A percentile compares a stretch with the other conserved stretches of the same genome.
Conservation (phyloP, 495 filamentous ascomycete genomes). For the Talaromyces nanjingensis region DNA sequence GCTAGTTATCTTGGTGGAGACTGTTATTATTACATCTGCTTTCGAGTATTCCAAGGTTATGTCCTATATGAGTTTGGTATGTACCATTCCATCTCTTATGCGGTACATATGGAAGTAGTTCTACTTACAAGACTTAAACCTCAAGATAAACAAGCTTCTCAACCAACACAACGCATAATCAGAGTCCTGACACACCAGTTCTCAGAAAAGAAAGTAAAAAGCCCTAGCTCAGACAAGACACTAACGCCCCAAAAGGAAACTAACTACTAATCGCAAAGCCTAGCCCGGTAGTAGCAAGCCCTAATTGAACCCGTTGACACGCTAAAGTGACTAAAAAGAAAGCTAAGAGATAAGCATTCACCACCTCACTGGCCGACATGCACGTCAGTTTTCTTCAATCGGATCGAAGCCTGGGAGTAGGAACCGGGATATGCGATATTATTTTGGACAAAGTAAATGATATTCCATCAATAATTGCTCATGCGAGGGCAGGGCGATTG, state of each 20-base stretch:
- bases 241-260: neutral
- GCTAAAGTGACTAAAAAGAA: neutral
- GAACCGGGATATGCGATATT: neutral
- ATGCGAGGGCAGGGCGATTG: neutral
- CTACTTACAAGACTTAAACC: neutral
- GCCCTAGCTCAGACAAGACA: neutral
- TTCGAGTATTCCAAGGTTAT: too few relatives aligned
- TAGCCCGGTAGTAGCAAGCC: neutral
- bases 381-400: neutral
- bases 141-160: neutral
- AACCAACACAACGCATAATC: neutral
- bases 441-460: neutral
- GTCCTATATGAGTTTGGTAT: too few relatives aligned
- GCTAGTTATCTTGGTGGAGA: neutral
- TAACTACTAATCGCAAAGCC: neutral
- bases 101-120: too few relatives aligned
- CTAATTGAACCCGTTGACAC: neutral
- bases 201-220: neutral
- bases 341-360: slow-evolving; percentile 5
- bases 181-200: neutral
- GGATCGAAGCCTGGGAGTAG: neutral
- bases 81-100: too few relatives aligned
- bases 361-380: slow-evolving; percentile 1
- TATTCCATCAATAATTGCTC: neutral
- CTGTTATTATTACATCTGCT: neutral